Evolutionary conservation across 495 filamentous ascomycete species (phyloP).

Genomic region (Neurospora sp.): DNA sequence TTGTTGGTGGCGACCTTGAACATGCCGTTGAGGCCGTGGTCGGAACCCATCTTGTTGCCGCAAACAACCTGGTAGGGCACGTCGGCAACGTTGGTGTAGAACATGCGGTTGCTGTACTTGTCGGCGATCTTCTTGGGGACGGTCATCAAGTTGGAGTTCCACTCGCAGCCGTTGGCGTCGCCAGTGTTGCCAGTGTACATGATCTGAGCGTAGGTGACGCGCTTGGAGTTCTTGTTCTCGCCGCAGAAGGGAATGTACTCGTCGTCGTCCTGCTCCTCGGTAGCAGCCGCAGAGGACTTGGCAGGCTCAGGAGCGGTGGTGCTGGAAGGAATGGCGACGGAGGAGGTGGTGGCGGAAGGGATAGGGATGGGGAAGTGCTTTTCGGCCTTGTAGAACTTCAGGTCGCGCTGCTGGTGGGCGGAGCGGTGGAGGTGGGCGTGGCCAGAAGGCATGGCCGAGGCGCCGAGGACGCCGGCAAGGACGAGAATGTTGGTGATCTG

Average conservation of each 20-base stretch:
- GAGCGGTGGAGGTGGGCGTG: slow-evolving; percentile 24
- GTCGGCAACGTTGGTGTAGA: slow-evolving; percentile 22
- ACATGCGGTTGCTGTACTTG: slow-evolving; percentile 27
- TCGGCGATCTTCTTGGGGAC: slow-evolving; percentile 24
- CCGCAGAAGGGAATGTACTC: slow-evolving; percentile 19
- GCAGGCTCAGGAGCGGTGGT: background rate
- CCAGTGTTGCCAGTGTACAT: slow-evolving; percentile 27
- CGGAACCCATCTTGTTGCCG: slow-evolving; percentile 30
- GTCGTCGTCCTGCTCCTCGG: background rate
- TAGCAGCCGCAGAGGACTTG: background rate
- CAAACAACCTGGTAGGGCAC: slow-evolving; percentile 20
- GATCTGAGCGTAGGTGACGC: slow-evolving; percentile 25
- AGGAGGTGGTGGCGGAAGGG: background rate
- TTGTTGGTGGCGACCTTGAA: slow-evolving; percentile 16
- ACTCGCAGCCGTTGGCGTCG: slow-evolving; percentile 16
- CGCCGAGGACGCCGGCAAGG: slow-evolving; percentile 19
- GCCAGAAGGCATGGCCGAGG: slow-evolving; percentile 21
- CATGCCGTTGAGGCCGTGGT: slow-evolving; percentile 21
- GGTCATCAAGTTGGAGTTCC: slow-evolving; percentile 30
- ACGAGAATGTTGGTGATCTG: slow-evolving; percentile 19
- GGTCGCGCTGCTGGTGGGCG: slow-evolving; percentile 14
- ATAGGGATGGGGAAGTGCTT: slow-evolving; percentile 6
- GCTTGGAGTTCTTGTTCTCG: slow-evolving; percentile 17
- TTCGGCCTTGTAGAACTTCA: slow-evolving; percentile 17
- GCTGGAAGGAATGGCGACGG: background rate